phyloP scores from a whole-genome alignment of 495 filamentous ascomycete species.

The Antarctomyces pellizariae region DNA sequence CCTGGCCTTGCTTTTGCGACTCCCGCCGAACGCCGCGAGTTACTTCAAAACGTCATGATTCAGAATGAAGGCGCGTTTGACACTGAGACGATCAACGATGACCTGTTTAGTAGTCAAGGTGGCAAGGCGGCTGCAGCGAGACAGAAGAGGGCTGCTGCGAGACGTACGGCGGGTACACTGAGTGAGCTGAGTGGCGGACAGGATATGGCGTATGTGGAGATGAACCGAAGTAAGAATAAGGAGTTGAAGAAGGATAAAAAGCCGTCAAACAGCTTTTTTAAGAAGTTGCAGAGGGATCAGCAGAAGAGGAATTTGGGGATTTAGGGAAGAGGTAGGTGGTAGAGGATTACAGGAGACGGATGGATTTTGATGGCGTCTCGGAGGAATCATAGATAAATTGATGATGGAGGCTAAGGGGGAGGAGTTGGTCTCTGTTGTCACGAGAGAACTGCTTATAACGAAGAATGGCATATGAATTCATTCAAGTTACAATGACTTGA shows the following conservation, averaged over 20 bases:
- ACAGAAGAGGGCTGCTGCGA: slow-evolving; percentile 32
- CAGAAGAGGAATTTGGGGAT: slow-evolving; percentile 18
- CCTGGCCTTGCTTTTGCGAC: slow-evolving; percentile 62
- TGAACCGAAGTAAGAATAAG: slow-evolving; percentile 51
- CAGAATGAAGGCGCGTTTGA: slow-evolving; percentile 63
- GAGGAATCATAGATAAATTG: too few relatives aligned
- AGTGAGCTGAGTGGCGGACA: slow-evolving; percentile 72
- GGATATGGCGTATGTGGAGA: slow-evolving; percentile 92
- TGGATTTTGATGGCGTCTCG: too few relatives aligned
- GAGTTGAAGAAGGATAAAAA: slow-evolving; percentile 57
- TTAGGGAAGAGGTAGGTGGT: too few relatives aligned
- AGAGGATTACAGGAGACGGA: slow-evolving; percentile 2
- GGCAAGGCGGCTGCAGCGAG: slow-evolving; percentile 14
- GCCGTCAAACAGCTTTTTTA: slow-evolving; percentile 37
- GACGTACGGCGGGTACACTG: slow-evolving; percentile 62
- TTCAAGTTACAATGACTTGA: too few relatives aligned
- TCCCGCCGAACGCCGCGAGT: slow-evolving; percentile 60
- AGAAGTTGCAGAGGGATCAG: slow-evolving; percentile 59
- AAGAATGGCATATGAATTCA: too few relatives aligned
- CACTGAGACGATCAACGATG: slow-evolving; percentile 59
- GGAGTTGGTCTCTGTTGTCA: too few relatives aligned
- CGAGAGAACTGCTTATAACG: too few relatives aligned
- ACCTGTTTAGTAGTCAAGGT: slow-evolving; percentile 46
- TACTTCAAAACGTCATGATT: slow-evolving; percentile 77
- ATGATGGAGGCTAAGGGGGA: too few relatives aligned